phyloP scores from a whole-genome alignment of 768 basidiomycete species.

The Nidularia sp. region DNA sequence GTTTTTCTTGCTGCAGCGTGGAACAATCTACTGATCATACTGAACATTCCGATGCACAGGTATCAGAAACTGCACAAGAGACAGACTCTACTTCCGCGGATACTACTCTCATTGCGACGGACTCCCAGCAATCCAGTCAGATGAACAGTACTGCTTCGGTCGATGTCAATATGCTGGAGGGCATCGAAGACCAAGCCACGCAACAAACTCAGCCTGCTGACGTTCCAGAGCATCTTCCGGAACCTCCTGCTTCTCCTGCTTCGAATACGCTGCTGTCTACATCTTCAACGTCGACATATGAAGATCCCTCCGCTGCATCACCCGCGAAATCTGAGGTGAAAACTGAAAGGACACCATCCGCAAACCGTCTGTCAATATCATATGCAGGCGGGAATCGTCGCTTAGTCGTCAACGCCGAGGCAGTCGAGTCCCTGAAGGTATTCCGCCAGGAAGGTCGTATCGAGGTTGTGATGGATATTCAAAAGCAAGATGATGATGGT shows the following conservation, averaged over 20 bases:
- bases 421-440: constrained; percentile 78
- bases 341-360: constrained; percentile 52
- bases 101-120: constrained; percentile 41
- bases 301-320: constrained; percentile 36
- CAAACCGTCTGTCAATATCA: constrained; percentile 89
- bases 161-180: background rate
- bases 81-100: constrained; percentile 30
- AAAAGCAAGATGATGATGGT: constrained; percentile 47
- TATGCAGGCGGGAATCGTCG: constrained; percentile 88
- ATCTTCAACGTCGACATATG: constrained; percentile 39
- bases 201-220: constrained; percentile 7
- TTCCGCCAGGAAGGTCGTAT: constrained; percentile 81
- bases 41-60: constrained; percentile 42
- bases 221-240: constrained; percentile 38
- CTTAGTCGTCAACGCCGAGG: constrained; percentile 84
- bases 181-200: background rate
- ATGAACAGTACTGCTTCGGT: constrained; percentile 3
- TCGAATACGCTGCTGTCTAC: constrained; percentile 44
- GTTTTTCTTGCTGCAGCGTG: constrained; percentile 29
- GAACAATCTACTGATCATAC: constrained; percentile 43
- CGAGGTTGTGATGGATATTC: constrained; percentile 68
- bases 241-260: constrained; percentile 55
- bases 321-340: constrained; percentile 30
- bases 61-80: constrained; percentile 12
- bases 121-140: constrained; percentile 16